Evolutionary conservation across 257 asterid species (phyloP).

Genomic region (Ilex aquifolium): DNA sequence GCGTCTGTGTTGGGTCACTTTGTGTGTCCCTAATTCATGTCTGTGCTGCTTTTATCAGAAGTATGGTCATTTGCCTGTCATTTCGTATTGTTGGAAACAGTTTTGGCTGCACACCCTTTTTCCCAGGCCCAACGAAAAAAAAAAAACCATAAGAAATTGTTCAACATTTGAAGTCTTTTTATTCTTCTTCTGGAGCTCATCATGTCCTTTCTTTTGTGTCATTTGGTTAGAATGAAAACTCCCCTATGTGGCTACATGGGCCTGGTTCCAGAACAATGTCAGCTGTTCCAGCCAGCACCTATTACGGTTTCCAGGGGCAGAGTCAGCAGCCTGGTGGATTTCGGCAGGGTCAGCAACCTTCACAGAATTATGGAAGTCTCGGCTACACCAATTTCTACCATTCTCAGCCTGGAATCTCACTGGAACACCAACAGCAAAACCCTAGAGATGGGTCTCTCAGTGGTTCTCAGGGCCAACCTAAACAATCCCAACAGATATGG

Average conservation of each 20-base stretch:
- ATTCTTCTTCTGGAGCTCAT: no score
- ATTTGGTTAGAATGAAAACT: constrained; percentile 51
- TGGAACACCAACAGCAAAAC: constrained; percentile 61
- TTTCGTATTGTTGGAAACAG: not conserved
- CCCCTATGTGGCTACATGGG: constrained; percentile 76
- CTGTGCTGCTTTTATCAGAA: no score
- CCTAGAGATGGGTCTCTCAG: constrained; percentile 56
- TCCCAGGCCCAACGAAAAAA: no score
- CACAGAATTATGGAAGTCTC: constrained; percentile 55
- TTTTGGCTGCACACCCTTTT: not conserved
- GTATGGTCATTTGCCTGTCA: not conserved
- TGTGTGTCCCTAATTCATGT: no score
- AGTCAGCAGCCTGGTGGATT: constrained; percentile 61
- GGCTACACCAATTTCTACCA: constrained; percentile 78
- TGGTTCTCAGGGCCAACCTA: constrained; percentile 68
- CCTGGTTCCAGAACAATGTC: constrained; percentile 66
- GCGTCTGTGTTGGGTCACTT: no score
- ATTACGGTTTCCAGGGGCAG: constrained; percentile 57
- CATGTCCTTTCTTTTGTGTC: no score
- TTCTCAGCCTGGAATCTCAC: constrained; percentile 55
- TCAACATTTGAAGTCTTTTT: no score
- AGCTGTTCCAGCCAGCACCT: constrained; percentile 58
- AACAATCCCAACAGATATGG: constrained; percentile 80
- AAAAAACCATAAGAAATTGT: no score
- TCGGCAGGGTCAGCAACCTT: constrained; percentile 85